A percentile compares a stretch with the other conserved stretches of the same genome.
Conservation (phyloP, 345 rosid genomes). For the Citrus medica region DNA sequence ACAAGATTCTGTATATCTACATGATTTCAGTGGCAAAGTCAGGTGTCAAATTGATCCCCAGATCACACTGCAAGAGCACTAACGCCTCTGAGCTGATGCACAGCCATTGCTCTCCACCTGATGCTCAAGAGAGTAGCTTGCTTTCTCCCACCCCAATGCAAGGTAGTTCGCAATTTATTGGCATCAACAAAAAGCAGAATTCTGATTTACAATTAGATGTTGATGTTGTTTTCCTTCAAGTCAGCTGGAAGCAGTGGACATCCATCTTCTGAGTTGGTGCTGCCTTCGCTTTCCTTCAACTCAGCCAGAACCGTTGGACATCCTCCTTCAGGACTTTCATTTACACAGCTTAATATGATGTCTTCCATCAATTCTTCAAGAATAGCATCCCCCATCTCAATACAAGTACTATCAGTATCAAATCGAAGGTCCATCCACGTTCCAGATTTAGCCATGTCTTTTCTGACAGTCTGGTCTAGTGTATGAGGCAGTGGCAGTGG, state of each 20-base stretch:
- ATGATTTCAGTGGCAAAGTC: constrained; percentile 4
- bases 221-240: constrained; percentile 26
- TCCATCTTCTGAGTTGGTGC: constrained; percentile 20
- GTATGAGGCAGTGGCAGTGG: constrained; percentile 66
- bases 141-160: constrained; percentile 1
- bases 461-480: constrained; percentile 64
- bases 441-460: constrained; percentile 61
- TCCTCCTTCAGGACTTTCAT: constrained; percentile 19
- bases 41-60: neutral
- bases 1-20: constrained; percentile 9
- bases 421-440: constrained; percentile 66
- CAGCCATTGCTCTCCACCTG: neutral
- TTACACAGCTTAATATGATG: constrained; percentile 30
- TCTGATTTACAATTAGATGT: constrained; percentile 15
- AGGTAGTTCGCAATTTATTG: neutral
- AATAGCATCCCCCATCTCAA: constrained; percentile 51
- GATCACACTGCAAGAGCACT: neutral
- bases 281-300: constrained; percentile 28
- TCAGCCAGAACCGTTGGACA: constrained; percentile 21
- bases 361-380: constrained; percentile 65
- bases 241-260: constrained; percentile 20
- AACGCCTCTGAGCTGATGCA: neutral
- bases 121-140: neutral
- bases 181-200: neutral
- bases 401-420: constrained; percentile 41